Base-by-base conservation (phyloP, 2,329 filamentous ascomycete genomes). In the Emergomyces orientalis region DNA sequence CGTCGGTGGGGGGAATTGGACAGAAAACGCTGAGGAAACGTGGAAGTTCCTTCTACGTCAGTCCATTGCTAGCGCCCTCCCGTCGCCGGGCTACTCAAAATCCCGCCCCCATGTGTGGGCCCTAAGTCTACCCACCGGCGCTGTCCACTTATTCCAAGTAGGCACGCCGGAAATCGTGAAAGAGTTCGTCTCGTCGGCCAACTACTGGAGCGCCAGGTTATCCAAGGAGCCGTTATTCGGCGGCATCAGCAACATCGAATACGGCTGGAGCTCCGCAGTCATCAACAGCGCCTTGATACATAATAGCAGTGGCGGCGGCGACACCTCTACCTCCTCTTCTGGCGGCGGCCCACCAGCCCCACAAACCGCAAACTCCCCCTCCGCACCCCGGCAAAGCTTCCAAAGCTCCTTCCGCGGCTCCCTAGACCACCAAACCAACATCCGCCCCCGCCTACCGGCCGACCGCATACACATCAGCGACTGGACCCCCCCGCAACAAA, bases 1-100 rank as follows among this genome's bases (percentile, higher is more conserved):
- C 7, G 94, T 97, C 1, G 94, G 94, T 67, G 94, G 94, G 65
- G 94, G 94, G 30, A 97, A 99, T 74, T 99, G 94, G 94, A 93
- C 93, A 74, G 92, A 97, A 68, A 97, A 96, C 72, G 94, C 94
- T 5, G 91, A 96, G 67, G 90, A 87, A 67, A 81, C 97, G 11
- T 92, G 90, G 69, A 88, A 88, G 25, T 97, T 97, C 74, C 86
- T 89, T 52, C 84, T 99, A 8, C 86, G 92, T 25, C 92, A 97
- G 74, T 95, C 92, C 0, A 89, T 97, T 67, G 94, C 94, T 13
- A 96, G 91, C 62, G 86, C 89, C 0, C 83, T 99, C 17, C 94
- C 94, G 9, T 84, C 91, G 0, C 93, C 94, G 0, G 94, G 94
- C 13, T 97, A 97, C 76, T 97, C 91, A 41, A 91, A 95, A 71